Evolutionary conservation across 345 rosid species (phyloP).

Genomic region (Euphorbia lathyris): DNA sequence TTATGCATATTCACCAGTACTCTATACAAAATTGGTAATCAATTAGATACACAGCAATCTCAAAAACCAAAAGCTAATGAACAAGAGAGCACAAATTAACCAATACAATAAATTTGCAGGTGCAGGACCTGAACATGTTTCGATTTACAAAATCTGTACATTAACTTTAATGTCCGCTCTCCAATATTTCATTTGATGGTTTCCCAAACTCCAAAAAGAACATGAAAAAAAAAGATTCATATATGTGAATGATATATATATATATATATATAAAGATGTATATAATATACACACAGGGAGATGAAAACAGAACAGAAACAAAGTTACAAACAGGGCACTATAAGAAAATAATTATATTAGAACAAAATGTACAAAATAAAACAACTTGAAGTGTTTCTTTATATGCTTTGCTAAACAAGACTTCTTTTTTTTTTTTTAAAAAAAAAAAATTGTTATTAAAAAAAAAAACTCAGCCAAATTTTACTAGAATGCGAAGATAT

Average conservation of each 20-base stretch:
- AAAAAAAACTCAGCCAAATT: background rate
- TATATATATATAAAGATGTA: background rate
- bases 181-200: slow-evolving; percentile 3
- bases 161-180: background rate
- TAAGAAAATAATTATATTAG: background rate
- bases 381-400: background rate
- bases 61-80: background rate
- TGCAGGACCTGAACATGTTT: slow-evolving; percentile 4
- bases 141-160: slow-evolving; percentile 9
- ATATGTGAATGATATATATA: background rate
- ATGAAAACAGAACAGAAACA: background rate
- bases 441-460: too few species aligned
- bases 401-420: background rate
- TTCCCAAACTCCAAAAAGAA: slow-evolving; percentile 4
- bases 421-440: background rate
- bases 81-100: background rate
- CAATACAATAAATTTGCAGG: background rate
- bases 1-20: slow-evolving; percentile 5
- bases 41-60: slow-evolving; percentile 7
- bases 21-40: slow-evolving; percentile 4
- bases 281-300: background rate
- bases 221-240: slow-evolving; percentile 12
- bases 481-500: background rate
- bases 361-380: background rate
- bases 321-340: background rate